phyloP scores from a whole-genome alignment of 495 filamentous ascomycete genomes.

The Delitschia confertaspora region DNA sequence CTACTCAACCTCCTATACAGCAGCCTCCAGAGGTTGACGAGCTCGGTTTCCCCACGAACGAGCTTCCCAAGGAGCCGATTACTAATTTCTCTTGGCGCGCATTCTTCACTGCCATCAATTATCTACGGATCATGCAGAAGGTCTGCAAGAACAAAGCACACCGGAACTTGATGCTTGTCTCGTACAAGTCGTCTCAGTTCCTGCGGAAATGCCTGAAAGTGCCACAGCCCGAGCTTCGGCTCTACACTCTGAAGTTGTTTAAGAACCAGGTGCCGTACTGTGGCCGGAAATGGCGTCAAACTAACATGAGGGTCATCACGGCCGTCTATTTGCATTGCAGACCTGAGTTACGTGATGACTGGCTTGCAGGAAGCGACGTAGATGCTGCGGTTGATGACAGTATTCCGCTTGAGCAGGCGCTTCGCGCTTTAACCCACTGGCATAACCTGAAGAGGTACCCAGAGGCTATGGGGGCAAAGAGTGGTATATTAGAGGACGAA shows the following conservation, averaged over 20 bases:
- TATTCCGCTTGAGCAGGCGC: slow-evolving; percentile 78
- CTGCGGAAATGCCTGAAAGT: slow-evolving; percentile 84
- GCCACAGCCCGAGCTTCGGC: slow-evolving; percentile 73
- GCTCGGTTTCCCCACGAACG: slow-evolving; percentile 58
- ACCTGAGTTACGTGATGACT: slow-evolving; percentile 89
- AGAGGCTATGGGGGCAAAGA: slow-evolving; percentile 65
- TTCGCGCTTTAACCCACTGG: slow-evolving; percentile 83
- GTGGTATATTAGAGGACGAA: slow-evolving; percentile 59
- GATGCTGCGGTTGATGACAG: slow-evolving; percentile 90
- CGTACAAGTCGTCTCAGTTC: slow-evolving; percentile 86
- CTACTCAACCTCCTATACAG: slow-evolving; percentile 14
- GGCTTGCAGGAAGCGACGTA: slow-evolving; percentile 82
- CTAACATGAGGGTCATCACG: slow-evolving; percentile 97
- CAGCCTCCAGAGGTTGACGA: slow-evolving; percentile 78
- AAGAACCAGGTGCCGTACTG: slow-evolving; percentile 98
- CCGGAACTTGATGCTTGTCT: slow-evolving; percentile 82
- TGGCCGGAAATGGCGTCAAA: slow-evolving; percentile 94
- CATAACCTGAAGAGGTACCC: slow-evolving; percentile 77
- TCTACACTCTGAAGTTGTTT: slow-evolving; percentile 95
- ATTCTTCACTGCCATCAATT: slow-evolving; percentile 89
- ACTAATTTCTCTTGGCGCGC: slow-evolving; percentile 87
- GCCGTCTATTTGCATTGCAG: slow-evolving; percentile 89
- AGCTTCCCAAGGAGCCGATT: slow-evolving; percentile 64
- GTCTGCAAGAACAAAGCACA: slow-evolving; percentile 91
- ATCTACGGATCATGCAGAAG: slow-evolving; percentile 92